Evolutionary conservation across 75 land plant genomes (phyloP).

Genomic region (Sequoiadendron giganteum): DNA sequence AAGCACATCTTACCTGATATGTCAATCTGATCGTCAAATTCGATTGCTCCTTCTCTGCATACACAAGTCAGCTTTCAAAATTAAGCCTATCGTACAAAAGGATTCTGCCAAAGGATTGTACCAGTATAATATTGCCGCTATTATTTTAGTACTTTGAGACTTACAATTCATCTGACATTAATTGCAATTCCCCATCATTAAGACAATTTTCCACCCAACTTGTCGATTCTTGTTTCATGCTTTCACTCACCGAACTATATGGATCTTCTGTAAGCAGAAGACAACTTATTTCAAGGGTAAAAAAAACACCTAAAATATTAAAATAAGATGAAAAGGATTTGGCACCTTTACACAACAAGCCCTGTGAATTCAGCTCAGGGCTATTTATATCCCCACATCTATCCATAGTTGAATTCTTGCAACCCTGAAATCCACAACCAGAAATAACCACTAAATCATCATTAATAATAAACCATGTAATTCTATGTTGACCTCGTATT

Average conservation of each 20-base stretch:
- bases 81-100: background rate
- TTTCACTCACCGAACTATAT: conserved; percentile 8
- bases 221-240: conserved; percentile 27
- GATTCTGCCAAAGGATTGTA: background rate
- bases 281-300: background rate
- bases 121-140: background rate
- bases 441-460: background rate
- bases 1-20: conserved; percentile 22
- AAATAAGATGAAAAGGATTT: background rate
- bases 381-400: background rate
- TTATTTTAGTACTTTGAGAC: conserved; percentile 5
- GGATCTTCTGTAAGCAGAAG: conserved; percentile 1
- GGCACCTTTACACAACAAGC: background rate
- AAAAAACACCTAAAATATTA: background rate
- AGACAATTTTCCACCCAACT: conserved; percentile 45
- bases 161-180: conserved; percentile 46
- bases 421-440: background rate
- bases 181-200: conserved; percentile 37
- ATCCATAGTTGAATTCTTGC: background rate
- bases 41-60: conserved; percentile 18
- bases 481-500: background rate
- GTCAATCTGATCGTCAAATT: conserved; percentile 35
- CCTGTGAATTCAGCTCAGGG: background rate
- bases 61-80: background rate
- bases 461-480: background rate